Evolutionary conservation across 768 basidiomycete species (phyloP), one percentile per base, ranked within the genome.

Genomic region (Mycena rosella): DNA sequence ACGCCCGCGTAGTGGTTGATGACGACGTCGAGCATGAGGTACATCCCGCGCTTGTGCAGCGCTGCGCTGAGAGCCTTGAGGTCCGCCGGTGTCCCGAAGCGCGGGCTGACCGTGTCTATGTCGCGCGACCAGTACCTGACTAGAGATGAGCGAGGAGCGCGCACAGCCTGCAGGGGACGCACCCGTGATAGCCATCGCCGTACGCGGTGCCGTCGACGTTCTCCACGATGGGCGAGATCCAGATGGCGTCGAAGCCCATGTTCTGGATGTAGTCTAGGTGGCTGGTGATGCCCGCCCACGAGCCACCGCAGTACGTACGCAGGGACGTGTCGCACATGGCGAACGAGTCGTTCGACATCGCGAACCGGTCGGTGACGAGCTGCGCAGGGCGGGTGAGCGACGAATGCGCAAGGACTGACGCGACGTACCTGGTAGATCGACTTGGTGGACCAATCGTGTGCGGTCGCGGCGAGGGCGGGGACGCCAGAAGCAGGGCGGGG

Each of bases 101-200:
- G 86, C 53, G 81, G 73, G 78, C 95, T 95, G 44, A 95, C 83
- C 69, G 85, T 73, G 65, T 88, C 81, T 30, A 91, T 84, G 76
- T 93, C 85, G 55, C 82, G 79, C 32, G 88, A 70, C 80, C 80
- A 81, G 69, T 82, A 82, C 36, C 81, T 80, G 63, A 13, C 8
- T n/a, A 15, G 5, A 11, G 30, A 26, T 53, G 26, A 40, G 29
- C 22, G n/a, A 15, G 26, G 3, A 47, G 47, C 38, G 22, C 2
- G 6, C 2, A 27, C n/a, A 18, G 18, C 6, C 15, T 14, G 14
- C 17, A 36, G 27, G 27, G 27, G 17, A 75, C 91, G 73, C 87
- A 91, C 67, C 91, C 91, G 71, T 93, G 92, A 74, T 93, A 94
- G 18, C 90, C 82, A 69, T 91, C 88, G 30, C 92, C 91, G 73